phyloP scores from a whole-genome alignment of 2,329 filamentous ascomycete species.

The Apiospora marii region DNA sequence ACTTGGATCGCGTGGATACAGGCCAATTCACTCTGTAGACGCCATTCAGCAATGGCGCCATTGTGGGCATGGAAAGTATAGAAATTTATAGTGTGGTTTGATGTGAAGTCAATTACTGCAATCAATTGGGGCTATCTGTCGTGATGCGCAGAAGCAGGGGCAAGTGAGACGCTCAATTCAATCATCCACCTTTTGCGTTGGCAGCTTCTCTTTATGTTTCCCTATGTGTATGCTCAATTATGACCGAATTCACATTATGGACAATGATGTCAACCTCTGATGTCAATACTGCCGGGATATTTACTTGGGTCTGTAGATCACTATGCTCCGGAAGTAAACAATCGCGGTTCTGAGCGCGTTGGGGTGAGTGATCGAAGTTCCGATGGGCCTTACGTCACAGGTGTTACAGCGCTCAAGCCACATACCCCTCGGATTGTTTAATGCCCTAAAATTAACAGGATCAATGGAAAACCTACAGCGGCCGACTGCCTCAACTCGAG shows the following conservation, averaged over 20 bases:
- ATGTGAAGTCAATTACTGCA: neutral
- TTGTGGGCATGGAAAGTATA: neutral
- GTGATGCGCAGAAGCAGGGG: neutral
- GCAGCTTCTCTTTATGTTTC: neutral
- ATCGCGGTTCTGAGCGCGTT: neutral
- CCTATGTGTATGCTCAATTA: neutral
- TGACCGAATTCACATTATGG: neutral
- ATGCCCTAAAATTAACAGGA: neutral
- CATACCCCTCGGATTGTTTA: neutral
- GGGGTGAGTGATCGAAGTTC: neutral
- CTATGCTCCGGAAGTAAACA: neutral
- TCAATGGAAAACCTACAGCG: neutral
- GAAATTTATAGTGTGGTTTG: neutral
- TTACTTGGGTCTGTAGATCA: neutral
- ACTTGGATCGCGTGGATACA: neutral
- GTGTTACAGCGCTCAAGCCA: neutral
- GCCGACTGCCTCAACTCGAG: too few species aligned
- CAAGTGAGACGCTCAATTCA: neutral
- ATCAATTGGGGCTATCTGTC: neutral
- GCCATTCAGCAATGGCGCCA: neutral
- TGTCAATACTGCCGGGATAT: neutral
- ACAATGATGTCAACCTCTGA: neutral
- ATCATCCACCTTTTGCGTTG: neutral
- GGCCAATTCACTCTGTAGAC: neutral
- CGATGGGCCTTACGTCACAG: neutral